These are phyloP conservation scores for Candida glaebosa DNA, from an alignment of 805 yeast genomes.

Conservation along the genomic window DNA sequence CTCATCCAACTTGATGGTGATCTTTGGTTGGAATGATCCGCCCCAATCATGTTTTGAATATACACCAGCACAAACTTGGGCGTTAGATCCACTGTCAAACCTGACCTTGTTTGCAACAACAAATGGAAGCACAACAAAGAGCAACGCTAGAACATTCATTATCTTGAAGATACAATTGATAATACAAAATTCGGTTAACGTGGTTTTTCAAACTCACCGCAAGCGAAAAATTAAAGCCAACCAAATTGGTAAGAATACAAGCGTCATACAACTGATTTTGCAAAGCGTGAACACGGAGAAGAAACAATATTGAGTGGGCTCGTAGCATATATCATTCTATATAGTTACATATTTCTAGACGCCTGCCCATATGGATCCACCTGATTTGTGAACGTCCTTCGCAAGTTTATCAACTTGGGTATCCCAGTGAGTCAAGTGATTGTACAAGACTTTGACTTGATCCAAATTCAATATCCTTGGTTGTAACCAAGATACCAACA, in stretches of 20 bases:
- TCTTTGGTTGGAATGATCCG: conserved; percentile 55
- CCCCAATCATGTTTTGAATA: conserved; percentile 85
- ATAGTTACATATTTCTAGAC: conserved; percentile 8
- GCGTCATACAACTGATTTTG: too few relatives aligned
- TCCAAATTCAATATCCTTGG: conserved; percentile 84
- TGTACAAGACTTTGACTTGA: conserved; percentile 75
- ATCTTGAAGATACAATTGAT: neutral
- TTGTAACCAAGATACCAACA: conserved; percentile 90
- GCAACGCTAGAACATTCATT: neutral
- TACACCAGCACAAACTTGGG: conserved; percentile 86
- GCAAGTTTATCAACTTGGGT: conserved; percentile 63
- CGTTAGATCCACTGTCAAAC: conserved; percentile 42
- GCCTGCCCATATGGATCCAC: conserved; percentile 44
- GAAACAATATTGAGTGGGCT: conserved; percentile 1
- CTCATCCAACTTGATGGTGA: conserved; percentile 26
- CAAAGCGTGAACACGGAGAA: conserved; percentile 3
- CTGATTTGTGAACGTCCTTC: conserved; percentile 30
- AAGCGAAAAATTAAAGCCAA: too few relatives aligned
- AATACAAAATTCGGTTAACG: neutral
- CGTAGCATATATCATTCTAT: too few relatives aligned
- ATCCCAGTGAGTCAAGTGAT: conserved; percentile 76
- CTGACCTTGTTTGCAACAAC: conserved; percentile 41
- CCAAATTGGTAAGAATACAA: too few relatives aligned
- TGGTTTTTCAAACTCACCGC: too few relatives aligned
- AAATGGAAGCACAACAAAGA: conserved; percentile 2